Conservation (phyloP, 1,284 basidiomycete species). For the Ustilago bromivora region DNA sequence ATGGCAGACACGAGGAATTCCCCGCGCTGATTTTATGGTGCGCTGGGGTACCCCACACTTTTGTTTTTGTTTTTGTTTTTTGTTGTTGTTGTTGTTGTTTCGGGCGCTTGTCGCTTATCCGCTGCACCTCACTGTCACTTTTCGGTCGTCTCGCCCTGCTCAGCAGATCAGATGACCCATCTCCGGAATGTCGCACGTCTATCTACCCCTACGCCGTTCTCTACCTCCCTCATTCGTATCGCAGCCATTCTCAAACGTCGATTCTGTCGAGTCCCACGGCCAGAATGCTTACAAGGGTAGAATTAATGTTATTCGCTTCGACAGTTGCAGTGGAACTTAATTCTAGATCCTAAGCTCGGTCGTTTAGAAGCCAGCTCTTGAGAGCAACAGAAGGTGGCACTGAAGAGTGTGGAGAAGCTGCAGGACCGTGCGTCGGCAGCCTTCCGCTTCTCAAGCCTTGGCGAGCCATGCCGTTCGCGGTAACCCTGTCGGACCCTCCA, state of each 20-base stretch:
- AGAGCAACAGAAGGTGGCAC: not conserved
- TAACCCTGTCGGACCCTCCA: not conserved
- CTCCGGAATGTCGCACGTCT: not conserved
- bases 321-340: not conserved
- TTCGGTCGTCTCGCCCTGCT: not conserved
- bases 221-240: not conserved
- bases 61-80: not conserved
- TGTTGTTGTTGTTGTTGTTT: not conserved
- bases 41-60: constrained; percentile 8
- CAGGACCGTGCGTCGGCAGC: constrained; percentile 16
- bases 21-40: constrained; percentile 2
- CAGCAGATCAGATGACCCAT: constrained; percentile 35
- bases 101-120: constrained; percentile 14
- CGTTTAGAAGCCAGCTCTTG: not conserved
- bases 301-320: not conserved
- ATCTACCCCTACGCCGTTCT: not conserved
- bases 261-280: not conserved
- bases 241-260: not conserved
- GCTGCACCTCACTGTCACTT: constrained; percentile 6
- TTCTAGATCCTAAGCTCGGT: not conserved
- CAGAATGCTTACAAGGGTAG: not conserved
- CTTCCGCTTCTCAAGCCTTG: constrained; percentile 10
- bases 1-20: not conserved
- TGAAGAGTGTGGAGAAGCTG: not conserved
- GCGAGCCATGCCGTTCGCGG: not conserved